Evolutionary conservation across 129 eudicot species (phyloP).

Genomic region (Escallonia herrerae): DNA sequence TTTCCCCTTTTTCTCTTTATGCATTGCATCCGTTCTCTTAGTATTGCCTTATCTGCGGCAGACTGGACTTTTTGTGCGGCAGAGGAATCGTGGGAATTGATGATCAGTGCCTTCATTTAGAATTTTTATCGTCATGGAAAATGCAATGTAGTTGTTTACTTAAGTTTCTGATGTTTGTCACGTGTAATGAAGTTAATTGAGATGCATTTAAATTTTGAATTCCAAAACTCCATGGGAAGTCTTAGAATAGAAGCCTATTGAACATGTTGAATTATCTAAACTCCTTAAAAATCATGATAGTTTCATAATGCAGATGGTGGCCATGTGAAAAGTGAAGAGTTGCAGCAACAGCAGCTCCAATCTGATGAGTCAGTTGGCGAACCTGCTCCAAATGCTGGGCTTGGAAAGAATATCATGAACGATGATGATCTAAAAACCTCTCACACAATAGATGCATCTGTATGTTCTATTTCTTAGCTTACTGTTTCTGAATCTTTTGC

Average conservation of each 20-base stretch:
- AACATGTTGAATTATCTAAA: neutral
- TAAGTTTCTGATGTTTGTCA: too few species aligned
- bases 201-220: neutral
- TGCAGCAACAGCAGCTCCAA: conserved; percentile 51
- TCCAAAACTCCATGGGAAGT: too few species aligned
- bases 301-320: conserved; percentile 41
- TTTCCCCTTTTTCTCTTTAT: too few species aligned
- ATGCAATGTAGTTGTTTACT: too few species aligned
- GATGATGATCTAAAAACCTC: conserved; percentile 79
- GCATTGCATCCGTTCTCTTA: too few species aligned
- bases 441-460: conserved; percentile 56
- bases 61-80: too few species aligned
- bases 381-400: conserved; percentile 36
- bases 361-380: conserved; percentile 58
- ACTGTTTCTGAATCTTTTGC: neutral
- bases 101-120: too few species aligned
- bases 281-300: neutral
- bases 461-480: conserved; percentile 21
- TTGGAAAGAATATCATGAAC: conserved; percentile 51
- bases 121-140: too few species aligned
- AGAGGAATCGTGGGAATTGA: too few species aligned
- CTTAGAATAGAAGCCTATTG: neutral
- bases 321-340: conserved; percentile 60
- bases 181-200: neutral
- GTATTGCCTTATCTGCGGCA: too few species aligned